These are phyloP conservation scores for Phylloboletellus chloephorus DNA, from an alignment of 1,284 basidiomycete species.

Conservation along the genomic window DNA sequence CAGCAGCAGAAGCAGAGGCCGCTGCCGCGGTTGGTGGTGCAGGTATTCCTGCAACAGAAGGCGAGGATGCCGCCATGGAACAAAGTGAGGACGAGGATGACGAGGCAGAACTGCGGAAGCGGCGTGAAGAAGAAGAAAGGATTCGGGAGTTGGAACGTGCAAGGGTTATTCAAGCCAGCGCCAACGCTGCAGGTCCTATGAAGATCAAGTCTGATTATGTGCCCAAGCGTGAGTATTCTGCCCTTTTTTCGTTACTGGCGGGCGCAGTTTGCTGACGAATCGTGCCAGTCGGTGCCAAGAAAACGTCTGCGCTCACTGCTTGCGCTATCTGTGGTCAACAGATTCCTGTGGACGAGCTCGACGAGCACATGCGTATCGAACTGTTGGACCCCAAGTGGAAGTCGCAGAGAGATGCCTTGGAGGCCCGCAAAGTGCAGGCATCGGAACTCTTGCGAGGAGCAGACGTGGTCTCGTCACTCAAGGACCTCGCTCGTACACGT, in stretches of 20 bases:
- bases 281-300: constrained; percentile 59
- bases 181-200: constrained; percentile 79
- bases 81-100: constrained; percentile 74
- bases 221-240: constrained; percentile 68
- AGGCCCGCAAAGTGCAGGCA: constrained; percentile 85
- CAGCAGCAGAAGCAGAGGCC: constrained; percentile 73
- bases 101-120: constrained; percentile 57
- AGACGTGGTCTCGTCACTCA: constrained; percentile 87
- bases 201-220: constrained; percentile 98
- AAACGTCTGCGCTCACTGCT: constrained; percentile 72
- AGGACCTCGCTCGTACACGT: constrained; percentile 84
- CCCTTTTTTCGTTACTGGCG: not conserved
- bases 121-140: constrained; percentile 72
- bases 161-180: constrained; percentile 70
- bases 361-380: constrained; percentile 98
- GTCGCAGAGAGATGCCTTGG: constrained; percentile 82
- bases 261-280: constrained; percentile 7
- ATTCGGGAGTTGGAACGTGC: constrained; percentile 73
- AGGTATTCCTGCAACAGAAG: constrained; percentile 43
- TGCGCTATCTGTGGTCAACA: constrained; percentile 94
- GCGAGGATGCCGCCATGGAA: constrained; percentile 67
- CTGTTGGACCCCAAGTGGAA: constrained; percentile 97
- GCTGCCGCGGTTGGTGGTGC: constrained; percentile 62
- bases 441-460: constrained; percentile 86
- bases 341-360: constrained; percentile 89